Percentiles rank a stretch among this genome's conserved stretches.
These are phyloP conservation scores for Cryptococcus jaspeensis DNA, from an alignment of 1,284 basidiomycete species.

Conservation along the genomic window DNA sequence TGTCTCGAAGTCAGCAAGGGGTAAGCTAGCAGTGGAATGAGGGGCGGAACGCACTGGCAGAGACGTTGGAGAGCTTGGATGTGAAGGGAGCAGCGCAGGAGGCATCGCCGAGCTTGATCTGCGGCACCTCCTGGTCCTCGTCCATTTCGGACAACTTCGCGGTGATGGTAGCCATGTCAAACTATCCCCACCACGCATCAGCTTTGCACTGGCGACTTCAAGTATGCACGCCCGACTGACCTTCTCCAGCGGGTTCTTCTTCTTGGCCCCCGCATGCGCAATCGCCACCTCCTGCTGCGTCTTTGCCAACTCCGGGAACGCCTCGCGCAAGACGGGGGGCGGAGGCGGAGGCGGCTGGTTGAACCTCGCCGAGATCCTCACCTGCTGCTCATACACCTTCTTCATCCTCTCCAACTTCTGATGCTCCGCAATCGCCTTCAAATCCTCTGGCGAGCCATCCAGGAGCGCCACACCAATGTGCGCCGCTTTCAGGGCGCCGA, in stretches of 20 bases:
- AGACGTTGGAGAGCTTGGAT: conserved; percentile 88
- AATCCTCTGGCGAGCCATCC: conserved; percentile 84
- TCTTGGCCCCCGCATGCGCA: conserved; percentile 63
- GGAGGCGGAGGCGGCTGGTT: conserved; percentile 88
- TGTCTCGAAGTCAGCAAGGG: not conserved
- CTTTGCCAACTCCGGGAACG: conserved; percentile 84
- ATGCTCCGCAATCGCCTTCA: conserved; percentile 89
- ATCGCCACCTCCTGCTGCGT: conserved; percentile 76
- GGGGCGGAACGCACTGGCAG: conserved; percentile 69
- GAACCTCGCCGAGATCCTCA: conserved; percentile 82
- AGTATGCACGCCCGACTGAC: conserved; percentile 51
- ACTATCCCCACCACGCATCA: conserved; percentile 55
- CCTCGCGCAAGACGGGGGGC: conserved; percentile 73
- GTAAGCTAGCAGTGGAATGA: too few species aligned
- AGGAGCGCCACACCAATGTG: conserved; percentile 91
- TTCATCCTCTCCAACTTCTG: conserved; percentile 84
- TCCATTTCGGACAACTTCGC: conserved; percentile 89
- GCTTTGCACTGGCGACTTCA: not conserved
- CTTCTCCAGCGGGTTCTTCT: conserved; percentile 86
- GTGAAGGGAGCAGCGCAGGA: conserved; percentile 96
- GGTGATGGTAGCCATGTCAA: conserved; percentile 81
- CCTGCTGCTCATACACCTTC: conserved; percentile 92
- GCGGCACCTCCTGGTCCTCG: conserved; percentile 80
- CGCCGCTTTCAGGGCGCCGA: conserved; percentile 92
- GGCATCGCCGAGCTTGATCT: conserved; percentile 95